Percentiles rank a stretch among this genome's conserved stretches.
Evolutionary conservation across 768 basidiomycete genomes (phyloP).

Genomic region (Hygrocybe punicea): DNA sequence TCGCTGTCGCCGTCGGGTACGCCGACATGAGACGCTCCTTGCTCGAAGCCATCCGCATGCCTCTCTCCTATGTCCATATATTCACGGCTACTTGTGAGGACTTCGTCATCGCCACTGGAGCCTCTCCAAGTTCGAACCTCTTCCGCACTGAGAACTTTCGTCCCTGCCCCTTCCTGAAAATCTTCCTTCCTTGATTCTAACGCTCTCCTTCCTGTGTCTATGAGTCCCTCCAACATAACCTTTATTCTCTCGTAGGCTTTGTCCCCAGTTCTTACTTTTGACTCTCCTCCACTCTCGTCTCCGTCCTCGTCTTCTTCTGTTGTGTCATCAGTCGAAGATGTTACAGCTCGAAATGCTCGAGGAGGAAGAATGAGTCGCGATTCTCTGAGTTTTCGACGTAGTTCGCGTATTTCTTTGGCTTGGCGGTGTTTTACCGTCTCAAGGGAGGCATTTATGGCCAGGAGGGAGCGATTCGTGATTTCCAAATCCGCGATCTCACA

Average conservation of each 20-base stretch:
- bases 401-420: constrained; percentile 79
- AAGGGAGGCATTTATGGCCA: constrained; percentile 79
- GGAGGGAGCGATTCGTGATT: constrained; percentile 82
- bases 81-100: not conserved
- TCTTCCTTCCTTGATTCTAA: constrained; percentile 58
- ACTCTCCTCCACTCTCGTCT: constrained; percentile 39
- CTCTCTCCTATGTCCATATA: no score
- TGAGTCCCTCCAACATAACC: constrained; percentile 57
- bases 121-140: constrained; percentile 63
- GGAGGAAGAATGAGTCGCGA: constrained; percentile 77
- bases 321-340: constrained; percentile 47
- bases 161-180: constrained; percentile 45
- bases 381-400: constrained; percentile 79
- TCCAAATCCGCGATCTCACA: constrained; percentile 87
- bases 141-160: constrained; percentile 71
- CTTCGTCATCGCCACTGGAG: constrained; percentile 22
- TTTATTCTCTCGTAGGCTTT: constrained; percentile 62
- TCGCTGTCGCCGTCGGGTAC: constrained; percentile 19
- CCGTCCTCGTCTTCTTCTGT: constrained; percentile 45
- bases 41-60: not conserved
- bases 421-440: constrained; percentile 79
- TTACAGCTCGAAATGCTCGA: constrained; percentile 52
- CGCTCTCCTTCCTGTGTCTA: constrained; percentile 57
- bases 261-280: constrained; percentile 37
- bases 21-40: constrained; percentile 12